These are phyloP conservation scores for Bruguiera gymnorhiza DNA, from an alignment of 345 rosid species.

Conservation along the genomic window DNA sequence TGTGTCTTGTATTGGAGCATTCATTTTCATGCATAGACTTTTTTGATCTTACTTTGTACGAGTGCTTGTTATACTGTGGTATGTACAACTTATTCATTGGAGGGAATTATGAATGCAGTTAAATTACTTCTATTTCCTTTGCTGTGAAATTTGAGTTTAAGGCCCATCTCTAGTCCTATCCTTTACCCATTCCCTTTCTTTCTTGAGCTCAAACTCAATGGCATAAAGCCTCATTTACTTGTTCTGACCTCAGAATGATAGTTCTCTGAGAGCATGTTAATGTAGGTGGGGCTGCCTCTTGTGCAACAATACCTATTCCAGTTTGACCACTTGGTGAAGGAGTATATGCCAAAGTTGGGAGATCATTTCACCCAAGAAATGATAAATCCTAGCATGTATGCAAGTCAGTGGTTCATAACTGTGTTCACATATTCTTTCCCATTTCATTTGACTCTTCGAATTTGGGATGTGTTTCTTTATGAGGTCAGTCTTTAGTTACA, in stretches of 20 bases:
- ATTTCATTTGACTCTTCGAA: slow-evolving; percentile 84
- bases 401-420: slow-evolving; percentile 98
- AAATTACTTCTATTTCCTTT: too few relatives aligned
- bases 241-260: not conserved
- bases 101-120: too few relatives aligned
- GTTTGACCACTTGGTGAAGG: slow-evolving; percentile 70
- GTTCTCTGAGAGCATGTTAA: slow-evolving; percentile 10
- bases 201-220: too few relatives aligned
- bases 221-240: not conserved
- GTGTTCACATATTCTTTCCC: slow-evolving; percentile 95
- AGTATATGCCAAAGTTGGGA: slow-evolving; percentile 85
- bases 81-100: too few relatives aligned
- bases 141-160: too few relatives aligned
- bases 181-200: too few relatives aligned
- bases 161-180: too few relatives aligned
- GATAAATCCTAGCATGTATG: slow-evolving; percentile 99
- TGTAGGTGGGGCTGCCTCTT: slow-evolving; percentile 87
- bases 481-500: slow-evolving; percentile 53
- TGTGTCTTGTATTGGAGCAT: too few relatives aligned
- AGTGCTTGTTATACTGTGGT: too few relatives aligned
- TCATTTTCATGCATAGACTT: too few relatives aligned
- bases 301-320: slow-evolving; percentile 85
- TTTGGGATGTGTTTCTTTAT: slow-evolving; percentile 92
- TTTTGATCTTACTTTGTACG: too few relatives aligned
- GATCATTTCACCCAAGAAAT: slow-evolving; percentile 81